These are phyloP conservation scores for Jacaranda mimosifolia DNA, from an alignment of 257 asterid genomes.

Conservation along the genomic window DNA sequence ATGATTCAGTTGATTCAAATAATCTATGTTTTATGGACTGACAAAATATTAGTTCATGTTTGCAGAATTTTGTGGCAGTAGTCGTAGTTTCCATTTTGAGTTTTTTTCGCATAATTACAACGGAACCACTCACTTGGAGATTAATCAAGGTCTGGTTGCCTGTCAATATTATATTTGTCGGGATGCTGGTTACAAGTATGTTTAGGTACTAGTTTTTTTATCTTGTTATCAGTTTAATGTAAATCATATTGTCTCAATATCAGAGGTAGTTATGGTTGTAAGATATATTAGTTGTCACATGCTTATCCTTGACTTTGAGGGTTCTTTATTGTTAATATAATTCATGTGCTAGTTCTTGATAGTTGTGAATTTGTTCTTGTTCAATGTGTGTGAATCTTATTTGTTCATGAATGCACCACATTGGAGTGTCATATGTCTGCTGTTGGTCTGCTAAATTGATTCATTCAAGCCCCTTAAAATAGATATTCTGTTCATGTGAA, in stretches of 20 bases:
- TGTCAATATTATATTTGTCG: conserved; percentile 87
- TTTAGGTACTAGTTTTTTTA: conserved; percentile 67
- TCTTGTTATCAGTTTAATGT: conserved; percentile 10
- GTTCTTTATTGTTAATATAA: background rate
- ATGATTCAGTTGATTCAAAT: background rate
- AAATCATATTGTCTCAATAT: conserved; percentile 15
- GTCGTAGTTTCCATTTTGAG: conserved; percentile 67
- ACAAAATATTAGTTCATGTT: conserved; percentile 28
- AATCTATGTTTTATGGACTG: conserved; percentile 16
- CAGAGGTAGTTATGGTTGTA: conserved; percentile 6
- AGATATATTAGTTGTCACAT: background rate
- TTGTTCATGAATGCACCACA: background rate
- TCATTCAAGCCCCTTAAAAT: conserved; percentile 1
- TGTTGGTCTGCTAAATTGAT: too few species aligned
- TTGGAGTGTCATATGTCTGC: background rate
- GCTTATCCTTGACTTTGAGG: background rate
- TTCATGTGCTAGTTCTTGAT: conserved; percentile 14
- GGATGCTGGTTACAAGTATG: conserved; percentile 98
- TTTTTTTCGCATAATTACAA: conserved; percentile 68
- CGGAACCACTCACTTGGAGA: conserved; percentile 95
- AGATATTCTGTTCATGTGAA: background rate
- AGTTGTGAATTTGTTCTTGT: conserved; percentile 5
- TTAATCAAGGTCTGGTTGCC: conserved; percentile 93
- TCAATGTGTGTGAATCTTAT: background rate
- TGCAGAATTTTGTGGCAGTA: conserved; percentile 91